Base-by-base conservation (phyloP, 495 filamentous ascomycete species). In the Aspergillus haitiensis region DNA sequence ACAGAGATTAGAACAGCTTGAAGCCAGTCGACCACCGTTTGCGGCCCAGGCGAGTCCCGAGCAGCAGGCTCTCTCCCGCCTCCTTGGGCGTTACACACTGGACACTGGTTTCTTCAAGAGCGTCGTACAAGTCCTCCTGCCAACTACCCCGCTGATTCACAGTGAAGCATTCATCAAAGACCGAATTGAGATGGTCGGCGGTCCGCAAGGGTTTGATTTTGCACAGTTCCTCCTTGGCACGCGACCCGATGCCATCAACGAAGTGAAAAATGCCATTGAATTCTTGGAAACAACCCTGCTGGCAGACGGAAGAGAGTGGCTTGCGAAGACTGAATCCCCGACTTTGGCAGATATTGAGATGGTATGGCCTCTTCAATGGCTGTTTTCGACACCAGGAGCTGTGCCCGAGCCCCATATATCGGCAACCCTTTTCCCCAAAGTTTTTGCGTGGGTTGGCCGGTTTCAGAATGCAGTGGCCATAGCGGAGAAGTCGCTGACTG, bases 351-450 rank as follows among this genome's bases (percentile, higher is more conserved):
- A 88, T 67, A 79, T 88, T 45, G 82, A 60, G 76, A 74, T 78
- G 15, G 72, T 84, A 11, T 89, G 84, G 86, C 66, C 74, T 0
- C 75, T 87, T 52, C 77, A 83, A 62, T 89, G 88, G 86, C 58
- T 87, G 1, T 64, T 69, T 7, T 71, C 56, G 3, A 56, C 83
- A 4, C 73, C 76, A 1, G 81, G 77, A 3, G 79, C 82, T 10
- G 62, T 86, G 32, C 73, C 76, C 42, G 61, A 67, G 16, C 68
- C 72, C 6, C 42, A 71, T 12, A 71, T 86, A 47, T 73, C 74
- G 1, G 64, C 61, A 39, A 53, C 67, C 16, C 66, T 59, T 11
- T 85, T 79, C 63, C 86, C 84, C 0, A 72, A 67, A 47, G 79
- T 81, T 6, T 84, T 76, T 59, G 75, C 79, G 6, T 87, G 81